Conservation (phyloP, 148 eudicot genomes). For the Silene conica region DNA sequence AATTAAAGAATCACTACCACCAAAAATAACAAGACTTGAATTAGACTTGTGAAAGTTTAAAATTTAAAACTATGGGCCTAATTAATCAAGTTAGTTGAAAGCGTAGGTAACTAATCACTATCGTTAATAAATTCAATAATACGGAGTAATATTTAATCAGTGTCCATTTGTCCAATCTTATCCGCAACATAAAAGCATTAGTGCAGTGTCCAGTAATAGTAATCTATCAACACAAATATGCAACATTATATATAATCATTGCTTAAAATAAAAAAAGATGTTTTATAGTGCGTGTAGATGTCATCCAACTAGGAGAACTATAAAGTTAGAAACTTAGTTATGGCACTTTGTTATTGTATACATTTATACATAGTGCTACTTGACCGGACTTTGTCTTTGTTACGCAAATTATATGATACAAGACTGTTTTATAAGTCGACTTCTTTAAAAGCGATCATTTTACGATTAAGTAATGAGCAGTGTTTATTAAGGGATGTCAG, state of each 20-base stretch:
- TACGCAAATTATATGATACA: no score
- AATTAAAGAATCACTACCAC: background rate
- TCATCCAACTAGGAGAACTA: slow-evolving; percentile 9
- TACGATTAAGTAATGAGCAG: no score
- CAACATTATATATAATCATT: slow-evolving; percentile 5
- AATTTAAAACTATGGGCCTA: background rate
- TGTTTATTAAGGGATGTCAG: no score
- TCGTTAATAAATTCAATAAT: background rate
- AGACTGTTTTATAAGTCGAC: no score
- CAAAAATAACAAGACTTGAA: background rate
- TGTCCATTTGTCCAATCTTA: background rate
- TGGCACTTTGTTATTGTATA: background rate
- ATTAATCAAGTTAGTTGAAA: slow-evolving; percentile 5
- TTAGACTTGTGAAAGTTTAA: background rate
- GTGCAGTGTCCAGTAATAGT: slow-evolving; percentile 11
- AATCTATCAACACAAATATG: background rate
- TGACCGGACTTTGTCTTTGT: no score
- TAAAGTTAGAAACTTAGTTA: background rate
- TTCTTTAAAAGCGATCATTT: no score
- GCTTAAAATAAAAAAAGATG: background rate
- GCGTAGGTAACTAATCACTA: slow-evolving; percentile 15
- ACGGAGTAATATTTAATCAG: background rate
- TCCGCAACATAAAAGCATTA: background rate
- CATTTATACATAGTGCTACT: no score
- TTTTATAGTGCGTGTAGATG: slow-evolving; percentile 19